phyloP scores from a whole-genome alignment of 208 protist genomes.

The Leishmania tarentolae region DNA sequence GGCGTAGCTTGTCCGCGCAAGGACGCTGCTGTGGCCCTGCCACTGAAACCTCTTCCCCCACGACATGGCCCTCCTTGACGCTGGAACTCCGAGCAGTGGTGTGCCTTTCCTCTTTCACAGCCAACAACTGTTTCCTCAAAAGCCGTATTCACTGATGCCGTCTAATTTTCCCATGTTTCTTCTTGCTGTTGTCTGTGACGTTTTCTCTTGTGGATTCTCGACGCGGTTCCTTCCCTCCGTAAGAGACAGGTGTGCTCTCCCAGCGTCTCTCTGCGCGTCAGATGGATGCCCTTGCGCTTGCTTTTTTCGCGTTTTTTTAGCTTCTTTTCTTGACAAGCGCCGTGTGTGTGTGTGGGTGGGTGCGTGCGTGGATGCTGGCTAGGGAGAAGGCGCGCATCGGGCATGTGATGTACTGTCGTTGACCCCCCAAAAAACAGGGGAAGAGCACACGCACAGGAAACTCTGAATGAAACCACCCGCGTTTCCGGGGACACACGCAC shows the following conservation, averaged over 20 bases:
- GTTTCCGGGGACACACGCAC: background rate
- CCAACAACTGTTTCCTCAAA: slow-evolving; percentile 1
- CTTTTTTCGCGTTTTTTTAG: background rate
- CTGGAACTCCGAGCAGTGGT: background rate
- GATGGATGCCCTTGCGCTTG: too few species aligned
- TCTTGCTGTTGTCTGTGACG: background rate
- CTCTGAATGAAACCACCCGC: background rate
- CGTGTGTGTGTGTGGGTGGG: too few species aligned
- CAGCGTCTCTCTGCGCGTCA: background rate
- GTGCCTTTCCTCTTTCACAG: background rate
- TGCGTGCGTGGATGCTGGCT: too few species aligned
- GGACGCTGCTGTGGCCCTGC: background rate
- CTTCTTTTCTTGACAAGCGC: background rate
- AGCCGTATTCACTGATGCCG: background rate
- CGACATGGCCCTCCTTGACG: background rate
- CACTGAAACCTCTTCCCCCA: background rate
- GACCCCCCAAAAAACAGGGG: background rate
- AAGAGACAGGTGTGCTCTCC: too few species aligned
- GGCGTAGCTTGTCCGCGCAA: background rate
- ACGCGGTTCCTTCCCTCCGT: background rate
- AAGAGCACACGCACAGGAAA: background rate
- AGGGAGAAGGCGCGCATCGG: background rate
- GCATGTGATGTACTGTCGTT: background rate
- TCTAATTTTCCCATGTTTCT: background rate
- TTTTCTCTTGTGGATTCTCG: background rate